Conservation (phyloP, 2,329 filamentous ascomycete species). For the Claviceps spartinae region DNA sequence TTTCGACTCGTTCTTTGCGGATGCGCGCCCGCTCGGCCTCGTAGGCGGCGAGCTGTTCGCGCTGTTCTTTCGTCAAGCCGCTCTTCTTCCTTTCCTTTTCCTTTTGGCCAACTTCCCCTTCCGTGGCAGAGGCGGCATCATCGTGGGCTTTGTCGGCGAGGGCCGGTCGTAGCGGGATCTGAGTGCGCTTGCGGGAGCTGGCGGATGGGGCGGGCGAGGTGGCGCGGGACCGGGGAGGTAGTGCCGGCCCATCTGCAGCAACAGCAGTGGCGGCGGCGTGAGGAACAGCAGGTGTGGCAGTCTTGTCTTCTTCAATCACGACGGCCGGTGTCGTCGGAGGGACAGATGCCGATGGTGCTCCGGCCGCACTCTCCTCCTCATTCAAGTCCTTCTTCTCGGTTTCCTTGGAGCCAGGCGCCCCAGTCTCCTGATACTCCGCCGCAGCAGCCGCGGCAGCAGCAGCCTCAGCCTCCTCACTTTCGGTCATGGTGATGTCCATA, state of each 20-base stretch:
- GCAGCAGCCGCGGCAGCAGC: not conserved
- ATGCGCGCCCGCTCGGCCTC: conserved; percentile 74
- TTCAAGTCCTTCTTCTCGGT: conserved; percentile 43
- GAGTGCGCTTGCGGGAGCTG: conserved; percentile 29
- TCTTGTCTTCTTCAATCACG: conserved; percentile 27
- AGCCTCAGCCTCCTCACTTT: conserved; percentile 46
- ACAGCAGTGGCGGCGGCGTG: conserved; percentile 4
- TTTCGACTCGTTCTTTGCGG: conserved; percentile 81
- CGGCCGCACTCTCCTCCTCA: conserved; percentile 15
- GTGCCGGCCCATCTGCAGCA: conserved; percentile 5
- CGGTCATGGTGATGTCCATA: conserved; percentile 93
- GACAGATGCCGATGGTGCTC: not conserved
- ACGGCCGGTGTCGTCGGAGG: conserved; percentile 21
- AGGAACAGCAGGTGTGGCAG: conserved; percentile 8
- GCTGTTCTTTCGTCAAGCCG: conserved; percentile 78
- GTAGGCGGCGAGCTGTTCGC: conserved; percentile 77
- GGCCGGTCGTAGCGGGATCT: conserved; percentile 66
- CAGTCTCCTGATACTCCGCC: conserved; percentile 26
- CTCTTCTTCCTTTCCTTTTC: conserved; percentile 89
- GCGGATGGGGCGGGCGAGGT: conserved; percentile 29
- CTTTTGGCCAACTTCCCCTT: conserved; percentile 26
- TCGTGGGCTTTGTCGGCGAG: conserved; percentile 72
- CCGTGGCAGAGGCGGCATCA: conserved; percentile 55
- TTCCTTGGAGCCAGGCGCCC: conserved; percentile 44
- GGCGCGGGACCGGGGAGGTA: conserved; percentile 20